Percentiles rank a stretch among this genome's conserved stretches.
These are phyloP conservation scores for Exophiala sideris DNA, from an alignment of 2,329 filamentous ascomycete genomes.

Conservation along the genomic window DNA sequence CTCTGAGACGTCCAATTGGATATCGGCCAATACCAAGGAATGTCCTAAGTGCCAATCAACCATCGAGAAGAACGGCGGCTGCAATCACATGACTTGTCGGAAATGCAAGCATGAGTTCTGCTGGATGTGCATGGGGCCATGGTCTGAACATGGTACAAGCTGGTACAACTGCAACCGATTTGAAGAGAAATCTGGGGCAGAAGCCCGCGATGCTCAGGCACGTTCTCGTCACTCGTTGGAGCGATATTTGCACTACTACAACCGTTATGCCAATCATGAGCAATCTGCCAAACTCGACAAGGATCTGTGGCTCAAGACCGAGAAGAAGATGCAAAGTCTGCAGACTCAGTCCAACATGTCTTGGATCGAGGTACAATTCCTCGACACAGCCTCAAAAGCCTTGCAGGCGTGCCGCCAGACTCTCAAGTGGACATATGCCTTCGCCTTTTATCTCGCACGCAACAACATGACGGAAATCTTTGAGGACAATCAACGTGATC, in stretches of 20 bases:
- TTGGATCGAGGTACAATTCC: conserved; percentile 98
- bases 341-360: conserved; percentile 93
- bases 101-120: conserved; percentile 97
- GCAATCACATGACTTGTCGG: conserved; percentile 96
- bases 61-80: conserved; percentile 97
- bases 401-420: conserved; percentile 97
- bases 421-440: conserved; percentile 98
- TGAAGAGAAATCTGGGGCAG: conserved; percentile 89
- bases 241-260: conserved; percentile 98
- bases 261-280: conserved; percentile 97
- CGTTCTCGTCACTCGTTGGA: conserved; percentile 86
- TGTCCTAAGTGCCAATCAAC: conserved; percentile 94
- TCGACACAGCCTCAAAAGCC: conserved; percentile 87
- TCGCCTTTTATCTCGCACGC: conserved; percentile 92
- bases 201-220: conserved; percentile 88
- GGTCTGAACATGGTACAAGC: conserved; percentile 97
- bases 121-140: conserved; percentile 99
- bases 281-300: conserved; percentile 95
- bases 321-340: conserved; percentile 97
- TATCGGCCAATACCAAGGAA: conserved; percentile 97
- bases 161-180: conserved; percentile 99
- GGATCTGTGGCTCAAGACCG: conserved; percentile 91
- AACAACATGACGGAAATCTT: conserved; percentile 98
- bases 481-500: conserved; percentile 96
- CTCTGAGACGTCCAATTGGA: conserved; percentile 98